Conservation (phyloP, 2,329 filamentous ascomycete species). For the Botrytis cinerea region DNA sequence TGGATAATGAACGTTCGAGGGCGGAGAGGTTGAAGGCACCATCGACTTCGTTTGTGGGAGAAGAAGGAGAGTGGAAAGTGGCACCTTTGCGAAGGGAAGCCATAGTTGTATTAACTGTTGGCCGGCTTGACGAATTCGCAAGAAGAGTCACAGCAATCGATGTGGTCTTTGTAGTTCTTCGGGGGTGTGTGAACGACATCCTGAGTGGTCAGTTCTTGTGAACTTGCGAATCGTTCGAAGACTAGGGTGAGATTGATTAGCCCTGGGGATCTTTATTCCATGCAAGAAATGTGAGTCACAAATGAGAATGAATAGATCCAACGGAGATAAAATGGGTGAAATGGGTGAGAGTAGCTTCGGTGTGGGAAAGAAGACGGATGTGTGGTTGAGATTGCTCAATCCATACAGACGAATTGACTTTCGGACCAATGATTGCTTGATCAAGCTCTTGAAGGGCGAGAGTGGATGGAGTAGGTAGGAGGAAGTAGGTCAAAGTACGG, state of each 20-base stretch:
- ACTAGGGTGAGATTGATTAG: conserved; percentile 37
- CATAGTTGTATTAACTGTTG: conserved; percentile 56
- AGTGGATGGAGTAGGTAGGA: background rate
- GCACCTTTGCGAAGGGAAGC: conserved; percentile 66
- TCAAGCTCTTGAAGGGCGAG: background rate
- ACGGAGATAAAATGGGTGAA: conserved; percentile 3
- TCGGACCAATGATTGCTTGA: conserved; percentile 5
- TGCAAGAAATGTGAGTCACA: conserved; percentile 39
- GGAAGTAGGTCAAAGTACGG: background rate
- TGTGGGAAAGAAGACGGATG: background rate
- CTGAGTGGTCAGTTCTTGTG: conserved; percentile 36
- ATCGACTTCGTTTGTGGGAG: conserved; percentile 31
- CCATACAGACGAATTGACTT: background rate
- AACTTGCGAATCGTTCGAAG: conserved; percentile 27
- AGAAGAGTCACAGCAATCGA: conserved; percentile 49
- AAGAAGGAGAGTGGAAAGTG: conserved; percentile 56
- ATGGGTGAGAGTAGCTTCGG: conserved; percentile 14
- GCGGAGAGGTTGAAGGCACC: conserved; percentile 39
- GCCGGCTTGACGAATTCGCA: conserved; percentile 46
- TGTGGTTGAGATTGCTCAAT: conserved; percentile 10
- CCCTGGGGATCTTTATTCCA: conserved; percentile 32
- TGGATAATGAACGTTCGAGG: conserved; percentile 69
- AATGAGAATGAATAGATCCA: conserved; percentile 19
- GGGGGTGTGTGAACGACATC: conserved; percentile 42
- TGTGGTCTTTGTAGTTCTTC: conserved; percentile 43